Base-by-base conservation (phyloP, 73 alveolate species). In the Paramecium sonneborni region DNA sequence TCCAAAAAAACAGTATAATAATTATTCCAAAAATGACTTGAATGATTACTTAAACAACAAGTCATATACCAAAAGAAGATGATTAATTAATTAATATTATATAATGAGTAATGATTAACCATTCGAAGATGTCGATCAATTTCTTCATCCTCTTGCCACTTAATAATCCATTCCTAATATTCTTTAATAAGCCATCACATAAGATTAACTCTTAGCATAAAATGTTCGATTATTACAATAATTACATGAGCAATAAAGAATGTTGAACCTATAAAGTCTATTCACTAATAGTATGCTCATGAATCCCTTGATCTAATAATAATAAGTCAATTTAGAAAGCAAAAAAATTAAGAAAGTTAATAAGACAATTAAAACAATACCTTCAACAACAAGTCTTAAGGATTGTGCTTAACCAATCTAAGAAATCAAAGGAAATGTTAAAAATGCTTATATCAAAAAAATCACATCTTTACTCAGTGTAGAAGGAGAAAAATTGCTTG, bases 351-450 rank as follows among this genome's bases (percentile, higher is more conserved):
- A 62, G 44, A 62, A 62, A 62, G 10, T 15, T 20, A 21, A 62
- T 30, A 30, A 26, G 24, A 62, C 84, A 10, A 30, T 62, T 2
- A 62, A 62, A 62, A 62, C 84, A 7, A 62, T 62, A 26, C 48
- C 52, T 3, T 62, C 84, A 6, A 26, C 84, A 30, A 32, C 44
- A 30, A 62, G 84, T 62, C 84, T 62, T 62, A 62, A 32, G 44
- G 84, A 62, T 30, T 62, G 44, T 14, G 87, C 87, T 39, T 37
- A 37, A 74, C 87, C 62, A 1, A 74, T 86, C 34, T 67, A 72
- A 5, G 85, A 86, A 38, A 86, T 86, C 41, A 86, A 86, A 62
- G 93, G 93, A 39, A 86, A 86, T 62, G 93, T 86, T 24, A 86
- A 86, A 37, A 86, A 86, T 39, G 93, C 93, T 20, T 86, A 86